Conservation (phyloP, 495 filamentous ascomycete species). For the Penicillium coffeae region DNA sequence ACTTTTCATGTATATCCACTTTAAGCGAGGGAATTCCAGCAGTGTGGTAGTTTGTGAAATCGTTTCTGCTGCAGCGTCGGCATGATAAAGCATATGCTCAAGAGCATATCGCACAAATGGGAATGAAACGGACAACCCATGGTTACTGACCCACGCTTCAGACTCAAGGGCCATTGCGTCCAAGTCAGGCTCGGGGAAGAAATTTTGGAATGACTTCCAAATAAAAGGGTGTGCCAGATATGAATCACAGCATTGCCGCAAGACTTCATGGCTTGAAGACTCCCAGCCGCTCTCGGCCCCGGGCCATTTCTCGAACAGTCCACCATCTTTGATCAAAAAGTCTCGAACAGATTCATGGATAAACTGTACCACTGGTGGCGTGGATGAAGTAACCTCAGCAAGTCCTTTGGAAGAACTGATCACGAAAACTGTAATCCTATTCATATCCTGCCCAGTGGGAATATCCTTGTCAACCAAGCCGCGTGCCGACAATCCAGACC, state of each 20-base stretch:
- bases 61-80: slow-evolving; percentile 30
- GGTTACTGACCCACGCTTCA: neutral
- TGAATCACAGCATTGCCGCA: slow-evolving; percentile 32
- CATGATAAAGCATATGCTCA: slow-evolving; percentile 41
- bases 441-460: neutral
- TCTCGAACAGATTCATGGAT: slow-evolving; percentile 49
- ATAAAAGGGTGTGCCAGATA: slow-evolving; percentile 17
- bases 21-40: slow-evolving; percentile 19
- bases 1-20: slow-evolving; percentile 41
- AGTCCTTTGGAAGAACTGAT: slow-evolving; percentile 41
- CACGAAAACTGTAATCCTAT: slow-evolving; percentile 22
- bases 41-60: slow-evolving; percentile 39
- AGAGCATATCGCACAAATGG: slow-evolving; percentile 47
- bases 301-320: slow-evolving; percentile 32
- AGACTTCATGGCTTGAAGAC: slow-evolving; percentile 28
- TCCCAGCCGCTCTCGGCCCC: slow-evolving; percentile 19
- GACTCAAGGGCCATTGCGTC: too few species aligned
- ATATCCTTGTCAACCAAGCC: slow-evolving; percentile 11
- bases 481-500: slow-evolving; percentile 13
- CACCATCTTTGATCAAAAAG: slow-evolving; percentile 38
- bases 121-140: slow-evolving; percentile 17
- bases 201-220: slow-evolving; percentile 2
- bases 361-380: slow-evolving; percentile 35
- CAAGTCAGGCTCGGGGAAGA: too few species aligned
- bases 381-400: slow-evolving; percentile 31